A percentile compares a stretch with the other conserved stretches of the same genome.
Evolutionary conservation across 768 basidiomycete genomes (phyloP).

Genomic region (Melanogaster broomeanus): DNA sequence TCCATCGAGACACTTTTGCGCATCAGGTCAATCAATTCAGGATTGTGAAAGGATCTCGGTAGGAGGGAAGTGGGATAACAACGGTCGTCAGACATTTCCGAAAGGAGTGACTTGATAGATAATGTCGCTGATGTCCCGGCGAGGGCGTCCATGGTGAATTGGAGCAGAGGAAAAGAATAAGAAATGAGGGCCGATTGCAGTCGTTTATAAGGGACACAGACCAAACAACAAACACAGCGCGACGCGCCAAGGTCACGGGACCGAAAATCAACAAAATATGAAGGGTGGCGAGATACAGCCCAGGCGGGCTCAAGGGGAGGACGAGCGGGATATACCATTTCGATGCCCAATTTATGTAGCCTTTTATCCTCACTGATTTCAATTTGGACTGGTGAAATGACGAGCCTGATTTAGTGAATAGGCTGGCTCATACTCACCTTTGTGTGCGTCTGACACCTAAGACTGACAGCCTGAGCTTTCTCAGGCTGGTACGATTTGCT

Average conservation of each 20-base stretch:
- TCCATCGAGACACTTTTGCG: conserved; percentile 74
- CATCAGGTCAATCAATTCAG: conserved; percentile 78
- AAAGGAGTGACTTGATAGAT: conserved; percentile 37
- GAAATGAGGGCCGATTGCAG: background rate
- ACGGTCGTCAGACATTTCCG: conserved; percentile 38
- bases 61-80: conserved; percentile 83
- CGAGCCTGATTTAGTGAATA: background rate
- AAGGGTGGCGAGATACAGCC: background rate
- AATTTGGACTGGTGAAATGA: background rate
- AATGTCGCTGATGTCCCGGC: conserved; percentile 20
- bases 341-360: too few species aligned
- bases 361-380: background rate
- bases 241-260: conserved; percentile 33
- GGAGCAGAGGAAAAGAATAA: conserved; percentile 15
- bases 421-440: background rate
- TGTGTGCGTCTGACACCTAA: too few species aligned
- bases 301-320: background rate
- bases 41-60: conserved; percentile 74
- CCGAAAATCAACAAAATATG: conserved; percentile 17
- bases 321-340: background rate
- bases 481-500: too few species aligned
- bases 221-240: conserved; percentile 13
- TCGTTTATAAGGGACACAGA: conserved; percentile 10
- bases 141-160: conserved; percentile 12
- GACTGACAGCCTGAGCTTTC: too few species aligned